Percentiles rank a stretch among this genome's conserved stretches.
phyloP scores from a whole-genome alignment of 495 filamentous ascomycete species.

The Xeromyces bisporus region DNA sequence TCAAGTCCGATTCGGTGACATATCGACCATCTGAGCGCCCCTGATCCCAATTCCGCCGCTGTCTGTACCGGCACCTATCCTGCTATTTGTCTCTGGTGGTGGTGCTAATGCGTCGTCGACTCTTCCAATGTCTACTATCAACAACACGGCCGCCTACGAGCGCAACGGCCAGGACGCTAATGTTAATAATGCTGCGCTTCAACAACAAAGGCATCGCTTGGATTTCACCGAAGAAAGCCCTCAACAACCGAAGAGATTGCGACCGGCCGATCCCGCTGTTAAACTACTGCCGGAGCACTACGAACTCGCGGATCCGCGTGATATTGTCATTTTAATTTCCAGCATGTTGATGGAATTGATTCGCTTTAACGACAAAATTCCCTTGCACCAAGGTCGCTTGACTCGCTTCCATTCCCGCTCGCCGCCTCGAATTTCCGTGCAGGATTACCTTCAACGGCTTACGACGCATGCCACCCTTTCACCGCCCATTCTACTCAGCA shows the following conservation, averaged over 20 bases:
- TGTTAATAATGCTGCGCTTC: slow-evolving; percentile 19
- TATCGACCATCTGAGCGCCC: background rate
- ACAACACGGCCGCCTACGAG: slow-evolving; percentile 24
- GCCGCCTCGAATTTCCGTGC: slow-evolving; percentile 81
- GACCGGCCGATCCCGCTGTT: slow-evolving; percentile 35
- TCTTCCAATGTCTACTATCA: slow-evolving; percentile 22
- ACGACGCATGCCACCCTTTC: slow-evolving; percentile 87
- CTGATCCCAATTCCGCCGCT: slow-evolving; percentile 2
- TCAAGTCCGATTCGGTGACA: background rate
- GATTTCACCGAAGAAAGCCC: slow-evolving; percentile 35
- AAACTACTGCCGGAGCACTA: slow-evolving; percentile 66
- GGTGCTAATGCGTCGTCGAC: slow-evolving; percentile 11
- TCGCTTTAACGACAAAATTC: slow-evolving; percentile 77
- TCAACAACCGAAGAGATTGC: slow-evolving; percentile 34
- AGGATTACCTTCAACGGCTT: slow-evolving; percentile 80
- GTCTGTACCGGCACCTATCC: slow-evolving; percentile 11
- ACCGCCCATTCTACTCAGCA: slow-evolving; percentile 90
- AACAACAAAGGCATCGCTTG: slow-evolving; percentile 27
- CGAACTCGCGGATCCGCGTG: slow-evolving; percentile 58
- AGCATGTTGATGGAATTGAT: slow-evolving; percentile 94
- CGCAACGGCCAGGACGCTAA: slow-evolving; percentile 21
- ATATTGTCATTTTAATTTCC: slow-evolving; percentile 76
- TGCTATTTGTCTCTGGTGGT: no score
- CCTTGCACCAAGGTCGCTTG: slow-evolving; percentile 63
- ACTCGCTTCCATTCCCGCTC: slow-evolving; percentile 94